These are phyloP conservation scores for Boletus mariae DNA, from an alignment of 1,284 basidiomycete genomes.

Conservation along the genomic window DNA sequence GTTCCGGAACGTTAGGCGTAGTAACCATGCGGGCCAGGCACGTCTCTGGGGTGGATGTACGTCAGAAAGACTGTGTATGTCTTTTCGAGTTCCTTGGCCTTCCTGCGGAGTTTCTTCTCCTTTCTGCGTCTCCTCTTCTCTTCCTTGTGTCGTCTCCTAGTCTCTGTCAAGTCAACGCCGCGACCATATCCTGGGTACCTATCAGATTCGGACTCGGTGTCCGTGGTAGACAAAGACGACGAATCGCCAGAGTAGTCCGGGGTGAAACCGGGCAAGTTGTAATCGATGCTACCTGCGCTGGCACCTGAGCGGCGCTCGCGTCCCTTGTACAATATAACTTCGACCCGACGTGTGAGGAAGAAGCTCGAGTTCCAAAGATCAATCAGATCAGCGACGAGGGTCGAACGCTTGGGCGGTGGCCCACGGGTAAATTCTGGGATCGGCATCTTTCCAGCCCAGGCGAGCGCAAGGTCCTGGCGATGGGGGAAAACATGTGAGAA, in stretches of 20 bases:
- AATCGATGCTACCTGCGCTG: conserved; percentile 49
- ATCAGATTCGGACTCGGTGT: conserved; percentile 42
- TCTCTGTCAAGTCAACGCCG: conserved; percentile 42
- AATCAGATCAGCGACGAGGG: conserved; percentile 62
- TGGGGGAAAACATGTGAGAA: not conserved
- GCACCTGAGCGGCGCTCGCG: conserved; percentile 67
- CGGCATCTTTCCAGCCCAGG: conserved; percentile 71
- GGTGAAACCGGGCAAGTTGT: conserved; percentile 47
- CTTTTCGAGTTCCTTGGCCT: conserved; percentile 55
- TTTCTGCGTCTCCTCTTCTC: conserved; percentile 57
- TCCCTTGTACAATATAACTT: conserved; percentile 72
- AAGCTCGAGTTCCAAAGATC: conserved; percentile 75
- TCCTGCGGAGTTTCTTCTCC: conserved; percentile 59
- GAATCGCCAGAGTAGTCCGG: conserved; percentile 39
- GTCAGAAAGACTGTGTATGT: conserved; percentile 60
- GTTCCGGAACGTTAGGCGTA: conserved; percentile 18
- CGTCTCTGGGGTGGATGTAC: conserved; percentile 41
- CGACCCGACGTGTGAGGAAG: conserved; percentile 66
- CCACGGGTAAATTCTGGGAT: conserved; percentile 48
- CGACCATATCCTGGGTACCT: conserved; percentile 39
- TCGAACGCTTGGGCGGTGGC: conserved; percentile 52
- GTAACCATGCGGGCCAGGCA: conserved; percentile 24
- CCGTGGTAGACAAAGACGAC: conserved; percentile 36
- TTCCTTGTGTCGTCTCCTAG: conserved; percentile 47
- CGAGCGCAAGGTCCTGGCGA: conserved; percentile 61